Evolutionary conservation across 257 asterid species (phyloP), one percentile per base, ranked within the genome.

Genomic region (Jaltomata sinuosa): DNA sequence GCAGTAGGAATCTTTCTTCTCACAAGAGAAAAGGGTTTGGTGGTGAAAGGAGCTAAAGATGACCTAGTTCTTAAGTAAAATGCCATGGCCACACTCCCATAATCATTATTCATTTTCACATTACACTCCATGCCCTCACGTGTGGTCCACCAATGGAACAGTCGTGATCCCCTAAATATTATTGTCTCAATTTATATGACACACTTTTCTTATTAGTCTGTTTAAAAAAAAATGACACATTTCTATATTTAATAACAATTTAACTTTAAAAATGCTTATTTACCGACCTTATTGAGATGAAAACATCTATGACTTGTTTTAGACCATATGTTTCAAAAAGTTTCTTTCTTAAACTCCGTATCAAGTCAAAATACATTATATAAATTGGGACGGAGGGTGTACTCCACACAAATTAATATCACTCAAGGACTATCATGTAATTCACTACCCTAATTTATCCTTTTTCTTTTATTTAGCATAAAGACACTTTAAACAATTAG

Each of bases 1-100:
- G 83, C 86, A 88, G 85, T 49, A 6, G 1, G 87, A 87, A 85
- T 85, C 86, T 87, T 57, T 62, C 80, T 38, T 57, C 65, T 85
- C 80, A 80, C 74, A 81, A 31, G 12, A 62, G 71, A 87, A 79
- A 79, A 74, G 54, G 38, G 59, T 72, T 57, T 29, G 61, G 85
- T 25, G 54, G 34, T 67, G 38, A 6, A 38, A 11, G 19, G 47
- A 18, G 0, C 25, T 57, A 61, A 83, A 25, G 92, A 80, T 90
- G 92, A 89, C 90, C 92, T 85, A 80, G 47, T 87, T 91, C 89
- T 85, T 77, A 91, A 92, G 94, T 84, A 89, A 92, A n/a, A 90
- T 88, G 57, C 89, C 88, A 88, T 89, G 86, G 83, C 52, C 50
- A 25, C 25, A 27, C 11, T 54, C 62, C 49, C 34, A 16, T 81